phyloP scores from a whole-genome alignment of 495 filamentous ascomycete genomes.

The Aspergillus sparsus region DNA sequence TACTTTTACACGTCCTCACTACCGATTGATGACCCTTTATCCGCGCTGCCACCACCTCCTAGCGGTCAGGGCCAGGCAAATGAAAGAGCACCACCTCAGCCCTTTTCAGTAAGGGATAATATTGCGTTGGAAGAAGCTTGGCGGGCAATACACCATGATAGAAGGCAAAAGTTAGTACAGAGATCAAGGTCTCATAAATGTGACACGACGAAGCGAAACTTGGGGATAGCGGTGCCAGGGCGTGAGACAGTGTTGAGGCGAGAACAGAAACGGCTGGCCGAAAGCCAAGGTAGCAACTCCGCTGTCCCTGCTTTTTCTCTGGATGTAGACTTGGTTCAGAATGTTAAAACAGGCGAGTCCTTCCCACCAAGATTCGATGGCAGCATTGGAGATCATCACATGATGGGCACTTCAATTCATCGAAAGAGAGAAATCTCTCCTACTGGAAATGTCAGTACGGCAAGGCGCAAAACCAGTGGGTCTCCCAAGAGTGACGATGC shows the following conservation, averaged over 20 bases:
- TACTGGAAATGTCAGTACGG: constrained; percentile 21
- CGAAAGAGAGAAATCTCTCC: constrained; percentile 34
- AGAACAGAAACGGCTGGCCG: constrained; percentile 33
- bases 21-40: constrained; percentile 81
- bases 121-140: constrained; percentile 72
- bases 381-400: constrained; percentile 15
- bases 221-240: constrained; percentile 48
- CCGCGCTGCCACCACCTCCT: constrained; percentile 59
- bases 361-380: constrained; percentile 14
- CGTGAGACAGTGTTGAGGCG: constrained; percentile 37
- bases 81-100: constrained; percentile 63
- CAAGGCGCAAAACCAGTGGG: constrained; percentile 26
- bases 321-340: constrained; percentile 21
- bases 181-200: constrained; percentile 35
- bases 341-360: constrained; percentile 21
- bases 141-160: constrained; percentile 53
- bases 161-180: constrained; percentile 32
- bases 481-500: constrained; percentile 24
- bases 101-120: constrained; percentile 76
- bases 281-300: constrained; percentile 29
- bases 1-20: constrained; percentile 80
- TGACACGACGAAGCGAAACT: constrained; percentile 35
- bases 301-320: constrained; percentile 21
- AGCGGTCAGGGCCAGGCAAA: constrained; percentile 50
- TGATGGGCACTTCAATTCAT: constrained; percentile 9